Evolutionary conservation across 805 yeast species (phyloP), one percentile per base, ranked within the genome.

Genomic region (Ogataea parapolymorpha): DNA sequence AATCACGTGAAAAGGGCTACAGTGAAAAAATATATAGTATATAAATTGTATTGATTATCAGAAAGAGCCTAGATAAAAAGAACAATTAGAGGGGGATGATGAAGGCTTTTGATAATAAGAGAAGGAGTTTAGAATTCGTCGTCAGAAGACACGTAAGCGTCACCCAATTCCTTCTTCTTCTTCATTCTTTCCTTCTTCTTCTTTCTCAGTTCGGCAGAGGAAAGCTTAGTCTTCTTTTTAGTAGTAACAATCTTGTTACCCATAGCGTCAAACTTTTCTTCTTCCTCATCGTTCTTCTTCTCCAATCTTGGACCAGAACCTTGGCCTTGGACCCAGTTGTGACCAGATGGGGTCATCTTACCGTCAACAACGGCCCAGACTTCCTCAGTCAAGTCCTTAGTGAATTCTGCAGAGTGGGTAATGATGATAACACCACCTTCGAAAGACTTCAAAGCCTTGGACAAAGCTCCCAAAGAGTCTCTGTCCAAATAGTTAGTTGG

Each of bases 111-210:
- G 22, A 15, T 7, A 22, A 18, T 27, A 16, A 23, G 9, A 13
- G 9, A 26, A 22, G 26, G 15, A 24, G 30, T 58, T 77, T 82
- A 84, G 56, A 80, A 75, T 61, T 83, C 93, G 44, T 91, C 99
- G 61, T 90, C 96, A 62, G 95, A 93, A 54, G 98, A 91, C 59
- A 89, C 97, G 72, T 93, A 95, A 72, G 93, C 98, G 69, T 93
- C 99, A 80, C 98, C 98, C 70, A 90, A 73, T 74, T 85, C 95
- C 95, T 93, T 93, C 97, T 91, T 93, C 95, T 91, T 93, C 85
- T 85, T 88, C 98, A 93, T 90, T 84, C 99, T 89, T 79, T 93
- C 99, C 95, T 93, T 93, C 97, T 93, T 93, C 96, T 93, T 93
- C 96, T 93, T 93, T 84, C 99, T 88, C 72, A 91, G 79, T 75